phyloP scores from a whole-genome alignment of 2,329 filamentous ascomycete genomes.

The Venturia pyrina region DNA sequence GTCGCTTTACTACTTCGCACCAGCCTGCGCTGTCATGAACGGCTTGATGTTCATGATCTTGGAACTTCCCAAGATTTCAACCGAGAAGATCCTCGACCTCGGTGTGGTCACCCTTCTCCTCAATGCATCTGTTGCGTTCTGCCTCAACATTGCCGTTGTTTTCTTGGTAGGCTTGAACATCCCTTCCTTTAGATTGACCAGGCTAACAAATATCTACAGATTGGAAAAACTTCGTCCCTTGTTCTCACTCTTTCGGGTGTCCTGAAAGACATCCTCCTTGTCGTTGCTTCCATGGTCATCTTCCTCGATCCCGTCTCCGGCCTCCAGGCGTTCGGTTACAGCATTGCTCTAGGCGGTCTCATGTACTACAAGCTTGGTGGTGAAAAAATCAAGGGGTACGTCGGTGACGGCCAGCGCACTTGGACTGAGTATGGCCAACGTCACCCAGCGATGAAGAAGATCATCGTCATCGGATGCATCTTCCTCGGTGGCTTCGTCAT shows the following conservation, averaged over 20 bases:
- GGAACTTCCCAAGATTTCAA: constrained; percentile 60
- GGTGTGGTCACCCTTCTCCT: constrained; percentile 62
- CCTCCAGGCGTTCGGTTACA: constrained; percentile 77
- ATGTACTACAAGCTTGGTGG: constrained; percentile 79
- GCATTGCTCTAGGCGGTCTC: constrained; percentile 68
- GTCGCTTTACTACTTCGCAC: constrained; percentile 83
- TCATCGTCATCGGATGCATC: constrained; percentile 56
- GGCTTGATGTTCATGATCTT: constrained; percentile 60
- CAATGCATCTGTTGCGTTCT: constrained; percentile 70
- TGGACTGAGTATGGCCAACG: constrained; percentile 80
- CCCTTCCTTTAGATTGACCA: background rate
- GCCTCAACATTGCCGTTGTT: constrained; percentile 76
- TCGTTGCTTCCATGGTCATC: constrained; percentile 68
- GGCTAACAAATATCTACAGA: constrained; percentile 38
- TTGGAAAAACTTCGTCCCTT: constrained; percentile 78
- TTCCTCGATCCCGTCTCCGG: constrained; percentile 66
- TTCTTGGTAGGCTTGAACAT: constrained; percentile 56
- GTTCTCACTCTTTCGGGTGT: constrained; percentile 81
- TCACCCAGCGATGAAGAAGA: constrained; percentile 68
- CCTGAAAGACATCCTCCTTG: constrained; percentile 78
- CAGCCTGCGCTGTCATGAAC: constrained; percentile 76
- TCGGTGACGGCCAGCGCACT: constrained; percentile 59
- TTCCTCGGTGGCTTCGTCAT: constrained; percentile 59
- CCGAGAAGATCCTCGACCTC: constrained; percentile 63
- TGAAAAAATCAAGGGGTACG: constrained; percentile 74